Evolutionary conservation across 441 rosid genomes (phyloP), one percentile per base, ranked within the genome.

Genomic region (Theobroma grandiflorum): DNA sequence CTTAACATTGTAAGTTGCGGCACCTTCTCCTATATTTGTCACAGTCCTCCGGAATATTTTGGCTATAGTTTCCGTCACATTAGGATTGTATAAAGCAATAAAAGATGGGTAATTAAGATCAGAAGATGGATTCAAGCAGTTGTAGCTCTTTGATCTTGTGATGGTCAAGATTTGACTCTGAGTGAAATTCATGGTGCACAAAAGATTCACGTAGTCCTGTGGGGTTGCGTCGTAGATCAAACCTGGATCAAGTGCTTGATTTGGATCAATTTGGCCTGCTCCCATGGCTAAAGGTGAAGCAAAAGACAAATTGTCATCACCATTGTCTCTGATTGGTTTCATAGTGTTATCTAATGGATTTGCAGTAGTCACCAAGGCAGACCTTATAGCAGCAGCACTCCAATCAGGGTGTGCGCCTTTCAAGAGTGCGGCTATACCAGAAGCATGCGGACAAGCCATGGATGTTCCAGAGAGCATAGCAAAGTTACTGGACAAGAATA

Each of bases 71-170:
- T 72, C 3, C 1, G 83, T 75, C 62, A 61, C 40, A 42, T 73
- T 84, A 2, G 68, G 78, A 55, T 76, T 22, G 69, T 83, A 88
- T 15, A 83, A 42, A 16, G 82, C 84, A 50, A 90, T 88, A 7
- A 89, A 87, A 0, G 90, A 88, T 5, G 95, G 95, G 69, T 88
- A 90, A 50, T 88, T 90, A 7, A 91, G 84, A 84, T 89, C 94
- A 12, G 82, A 6, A 2, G 79, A 82, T 0, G 88, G 83, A 73
- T 26, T 78, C 2, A 83, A 70, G 77, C 90, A 88, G 47, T 38
- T 57, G 74, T 81, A 81, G 12, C 35, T 57, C 11, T 45, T 79
- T 33, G 90, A 83, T 79, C 89, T 76, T 18, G 89, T 86, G 57
- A 86, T 84, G 59, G 78, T 57, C 72, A 75, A 4, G 65, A 89